Base-by-base conservation (phyloP, 164 flowering plant genomes). In the Nelumbo lutea region DNA sequence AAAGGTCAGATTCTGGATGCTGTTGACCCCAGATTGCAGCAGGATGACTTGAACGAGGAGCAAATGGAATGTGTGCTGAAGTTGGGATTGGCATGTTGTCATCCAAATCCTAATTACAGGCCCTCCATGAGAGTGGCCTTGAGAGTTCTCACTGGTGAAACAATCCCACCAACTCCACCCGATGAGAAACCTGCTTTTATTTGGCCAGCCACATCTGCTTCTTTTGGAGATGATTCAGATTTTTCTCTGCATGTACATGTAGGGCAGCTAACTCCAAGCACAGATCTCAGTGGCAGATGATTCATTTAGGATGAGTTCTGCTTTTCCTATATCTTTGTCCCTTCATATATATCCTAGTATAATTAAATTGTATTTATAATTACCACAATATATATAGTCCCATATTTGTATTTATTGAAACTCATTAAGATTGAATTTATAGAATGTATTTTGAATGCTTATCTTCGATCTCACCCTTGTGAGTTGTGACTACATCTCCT, bases 51-150 rank as follows among this genome's bases (percentile, higher is more conserved):
- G 10, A 42, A 71, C 11, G 44, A 70, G 69, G 77, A 72, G 15
- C 81, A 83, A 46, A 71, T 65, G 61, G 80, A 76, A 42, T 38
- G 75, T 5, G 52, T 74, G 62, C 71, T 86, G 0, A 11, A 73
- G 45, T 39, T 86, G 66, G 87, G 85, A 38, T 70, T 86, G 67
- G 81, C 85, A 27, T 83, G 90, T 58, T 86, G 87, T 66, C 85
- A 83, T 66, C 88, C 90, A 5, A 79, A 85, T 59, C 89, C 88
- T 7, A n/a, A 72, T 59, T n/a, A 74, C 27, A 78, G 93, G 67
- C 90, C 90, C 0, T 73, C 81, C 58, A 88, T 82, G 79, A 59
- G 8, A 14, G 39, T n/a, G 60, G 69, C 42, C 15, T 42, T n/a
- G 43, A 9, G n/a, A 50, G 39, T 15, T 66, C 10, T 47, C 44